phyloP scores from a whole-genome alignment of 176 grass and related monocot genomes.

The Ananas comosus region DNA sequence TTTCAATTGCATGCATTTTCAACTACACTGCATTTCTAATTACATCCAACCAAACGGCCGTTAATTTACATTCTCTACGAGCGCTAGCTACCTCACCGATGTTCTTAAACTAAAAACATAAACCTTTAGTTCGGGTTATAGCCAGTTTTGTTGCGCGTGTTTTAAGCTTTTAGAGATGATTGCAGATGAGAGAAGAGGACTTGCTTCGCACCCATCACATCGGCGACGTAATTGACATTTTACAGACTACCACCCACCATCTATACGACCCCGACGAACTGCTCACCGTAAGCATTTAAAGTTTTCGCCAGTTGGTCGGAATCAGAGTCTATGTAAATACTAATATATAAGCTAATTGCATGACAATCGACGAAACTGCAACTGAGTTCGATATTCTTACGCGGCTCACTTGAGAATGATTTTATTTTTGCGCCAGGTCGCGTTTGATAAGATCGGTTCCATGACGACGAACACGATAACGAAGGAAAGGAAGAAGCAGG shows the following conservation, averaged over 20 bases:
- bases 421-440: slow-evolving; percentile 42
- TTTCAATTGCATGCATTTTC: too few species aligned
- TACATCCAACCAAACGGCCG: too few species aligned
- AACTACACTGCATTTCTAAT: too few species aligned
- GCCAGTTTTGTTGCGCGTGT: not conserved
- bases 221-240: slow-evolving; percentile 88
- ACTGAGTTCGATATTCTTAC: too few species aligned
- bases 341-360: too few species aligned
- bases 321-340: too few species aligned
- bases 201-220: slow-evolving; percentile 66
- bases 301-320: not conserved
- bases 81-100: not conserved
- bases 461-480: slow-evolving; percentile 89
- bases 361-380: too few species aligned
- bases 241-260: slow-evolving; percentile 67
- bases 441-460: slow-evolving; percentile 89
- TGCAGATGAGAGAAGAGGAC: slow-evolving; percentile 91
- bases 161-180: slow-evolving; percentile 2
- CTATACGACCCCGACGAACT: slow-evolving; percentile 85
- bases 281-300: slow-evolving; percentile 44
- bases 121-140: not conserved
- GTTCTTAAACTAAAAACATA: not conserved
- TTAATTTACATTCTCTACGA: not conserved
- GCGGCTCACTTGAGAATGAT: too few species aligned
- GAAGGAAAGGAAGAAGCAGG: slow-evolving; percentile 91